Base-by-base conservation (phyloP, 768 basidiomycete genomes). In the Collybiopsis luxurians region DNA sequence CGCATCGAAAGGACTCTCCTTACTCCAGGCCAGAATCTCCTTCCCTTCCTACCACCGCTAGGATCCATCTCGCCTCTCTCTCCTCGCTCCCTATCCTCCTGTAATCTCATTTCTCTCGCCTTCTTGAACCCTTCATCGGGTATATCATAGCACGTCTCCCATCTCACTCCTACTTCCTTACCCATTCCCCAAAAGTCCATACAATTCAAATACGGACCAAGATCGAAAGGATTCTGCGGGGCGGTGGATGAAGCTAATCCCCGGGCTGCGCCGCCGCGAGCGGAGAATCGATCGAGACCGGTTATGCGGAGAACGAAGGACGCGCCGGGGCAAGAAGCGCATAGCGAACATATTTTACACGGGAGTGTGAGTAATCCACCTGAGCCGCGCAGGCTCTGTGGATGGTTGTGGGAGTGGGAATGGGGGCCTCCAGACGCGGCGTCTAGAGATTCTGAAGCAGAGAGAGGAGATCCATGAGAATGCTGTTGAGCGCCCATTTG, bases 101-200 rank as follows among this genome's bases (percentile, higher is more conserved):
- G 72, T 66, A 80, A 77, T 63, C 78, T 77, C 68, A 78, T 75
- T 68, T 69, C 73, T 74, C 87, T 86, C 61, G 86, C 90, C 70
- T 90, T 89, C 52, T 72, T 70, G 68, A 94, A 93, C 12, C 94
- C 95, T 67, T 95, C 94, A 2, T 76, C 60, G 4, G 95, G 95
- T 24, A 98, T 84, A 71, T 95, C 92, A 73, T 95, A 96, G 68
- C 97, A 68, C 62, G 79, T 76, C 53, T 92, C 90, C 73, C 97
- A 99, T 68, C 95, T 88, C 45, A 99, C 90, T 2, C 92, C 92
- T 24, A 96, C 73, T 70, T 92, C 90, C 58, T 78, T 78, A 23
- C 95, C 92, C 55, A 81, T 82, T 48, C 85, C 84, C 96, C 96
- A 99, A 71, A 99, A 98, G 75, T 99, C 96, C 64, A 82, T 84